A percentile compares a stretch with the other conserved stretches of the same genome.
phyloP scores from a whole-genome alignment of 2,329 filamentous ascomycete species.

The Mycocentrospora acerina region DNA sequence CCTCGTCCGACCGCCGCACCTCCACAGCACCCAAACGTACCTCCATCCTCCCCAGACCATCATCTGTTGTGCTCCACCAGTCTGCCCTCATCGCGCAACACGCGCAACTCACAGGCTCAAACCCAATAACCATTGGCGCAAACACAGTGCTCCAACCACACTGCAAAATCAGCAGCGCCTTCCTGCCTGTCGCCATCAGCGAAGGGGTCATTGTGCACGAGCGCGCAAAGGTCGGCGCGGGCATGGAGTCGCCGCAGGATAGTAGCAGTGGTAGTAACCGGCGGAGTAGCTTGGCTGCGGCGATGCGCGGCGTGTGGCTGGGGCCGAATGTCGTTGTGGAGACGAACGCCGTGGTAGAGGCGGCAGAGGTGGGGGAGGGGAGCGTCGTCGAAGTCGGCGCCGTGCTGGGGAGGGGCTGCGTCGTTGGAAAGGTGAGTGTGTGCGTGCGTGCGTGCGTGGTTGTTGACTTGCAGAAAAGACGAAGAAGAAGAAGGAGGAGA shows the following conservation, averaged over 20 bases:
- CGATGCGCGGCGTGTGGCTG: conserved; percentile 42
- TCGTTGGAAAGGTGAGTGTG: conserved; percentile 45
- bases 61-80: conserved; percentile 46
- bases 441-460: not conserved
- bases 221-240: conserved; percentile 47
- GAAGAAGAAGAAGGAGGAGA: too few relatives aligned
- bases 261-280: conserved; percentile 12
- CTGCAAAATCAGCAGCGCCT: conserved; percentile 52
- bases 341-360: conserved; percentile 45
- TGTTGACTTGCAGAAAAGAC: too few relatives aligned
- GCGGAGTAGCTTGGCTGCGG: conserved; percentile 14
- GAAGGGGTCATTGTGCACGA: conserved; percentile 75
- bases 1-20: conserved; percentile 27
- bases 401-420: conserved; percentile 34
- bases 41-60: conserved; percentile 42
- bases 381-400: conserved; percentile 37
- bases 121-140: conserved; percentile 76
- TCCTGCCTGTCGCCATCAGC: conserved; percentile 47
- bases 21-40: conserved; percentile 38
- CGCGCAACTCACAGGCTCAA: conserved; percentile 62
- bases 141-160: conserved; percentile 86
- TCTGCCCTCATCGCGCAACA: conserved; percentile 52
- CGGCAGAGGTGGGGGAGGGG: conserved; percentile 40
- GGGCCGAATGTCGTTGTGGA: conserved; percentile 49
- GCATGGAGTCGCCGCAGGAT: conserved; percentile 22